These are phyloP conservation scores for Malus hybrid DNA, from an alignment of 331 rosid genomes.

Conservation along the genomic window DNA sequence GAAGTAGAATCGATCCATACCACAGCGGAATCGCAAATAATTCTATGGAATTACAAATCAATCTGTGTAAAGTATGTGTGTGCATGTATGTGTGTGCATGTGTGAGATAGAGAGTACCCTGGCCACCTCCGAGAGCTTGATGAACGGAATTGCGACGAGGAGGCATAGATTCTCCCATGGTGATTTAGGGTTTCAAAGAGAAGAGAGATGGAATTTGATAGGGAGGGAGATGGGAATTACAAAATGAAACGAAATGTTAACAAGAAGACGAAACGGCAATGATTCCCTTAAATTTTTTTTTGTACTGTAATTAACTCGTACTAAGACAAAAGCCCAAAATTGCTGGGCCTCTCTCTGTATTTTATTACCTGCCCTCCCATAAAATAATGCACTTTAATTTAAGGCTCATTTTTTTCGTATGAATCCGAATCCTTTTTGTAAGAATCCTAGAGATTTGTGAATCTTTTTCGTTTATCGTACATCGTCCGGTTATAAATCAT, in stretches of 20 bases:
- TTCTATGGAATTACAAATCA: neutral
- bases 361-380: neutral
- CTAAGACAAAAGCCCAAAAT: neutral
- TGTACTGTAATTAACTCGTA: neutral
- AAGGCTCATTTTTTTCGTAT: too few species aligned
- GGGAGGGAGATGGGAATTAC: conserved; percentile 12
- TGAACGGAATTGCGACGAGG: conserved; percentile 56
- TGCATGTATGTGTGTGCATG: neutral
- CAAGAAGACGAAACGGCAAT: neutral
- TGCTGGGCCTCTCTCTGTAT: neutral
- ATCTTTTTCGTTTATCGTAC: too few species aligned
- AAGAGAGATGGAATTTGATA: neutral
- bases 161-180: conserved; percentile 65
- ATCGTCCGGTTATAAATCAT: too few species aligned
- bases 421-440: too few species aligned
- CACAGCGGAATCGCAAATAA: neutral
- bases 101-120: conserved; percentile 40
- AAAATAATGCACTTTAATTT: neutral
- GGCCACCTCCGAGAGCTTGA: conserved; percentile 70
- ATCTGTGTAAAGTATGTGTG: neutral
- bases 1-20: neutral
- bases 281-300: neutral
- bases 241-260: neutral
- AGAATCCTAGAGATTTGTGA: fast-evolving
- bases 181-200: conserved; percentile 38